Base-by-base conservation (phyloP, 345 rosid genomes). In the Hibiscus tridactylites region DNA sequence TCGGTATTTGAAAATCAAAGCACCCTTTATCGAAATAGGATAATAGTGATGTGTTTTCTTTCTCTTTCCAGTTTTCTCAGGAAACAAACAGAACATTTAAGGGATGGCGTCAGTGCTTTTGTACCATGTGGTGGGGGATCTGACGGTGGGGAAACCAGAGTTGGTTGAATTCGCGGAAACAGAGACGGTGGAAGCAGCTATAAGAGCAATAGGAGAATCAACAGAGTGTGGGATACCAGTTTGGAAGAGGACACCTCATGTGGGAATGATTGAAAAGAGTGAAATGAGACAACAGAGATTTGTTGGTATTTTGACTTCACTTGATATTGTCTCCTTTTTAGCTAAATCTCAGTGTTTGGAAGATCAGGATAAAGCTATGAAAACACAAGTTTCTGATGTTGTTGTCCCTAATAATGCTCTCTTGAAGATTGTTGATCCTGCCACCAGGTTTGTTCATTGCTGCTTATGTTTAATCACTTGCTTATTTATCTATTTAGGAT, bases 131-230 rank as follows among this genome's bases (percentile, higher is more conserved):
- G 97, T 90, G 46, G 99, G 99, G 15, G 99, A 95, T 89, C 91
- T 95, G 75, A 95, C 97, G 29, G 97, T 95, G 69, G 99, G 98
- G 73, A 95, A 95, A 85, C 99, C 99, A 19, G 99, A 92, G 78
- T 79, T 92, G 79, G 85, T 81, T 13, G 99, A 95, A 79, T 92
- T 95, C 66, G 77, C 68, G 47, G 97, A 53, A 83, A 85, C 92
- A 3, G 96, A 89, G 84, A 90, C 90, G 13, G 83, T 95, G 37
- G 99, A 90, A 78, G 79, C 90, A 3, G 98, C 99, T 5, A 88
- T 92, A 35, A 70, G 79, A 71, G 97, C 98, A 0, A 95, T 95
- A 4, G 88, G 97, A 5, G 96, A 89, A 71, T 89, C 97, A 10
- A 88, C 97, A 0, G 97, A 92, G 78, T 90, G 97, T 39, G 97